Evolutionary conservation across 495 filamentous ascomycete species (phyloP).

Genomic region (Podospora bellae-mahoneyi): DNA sequence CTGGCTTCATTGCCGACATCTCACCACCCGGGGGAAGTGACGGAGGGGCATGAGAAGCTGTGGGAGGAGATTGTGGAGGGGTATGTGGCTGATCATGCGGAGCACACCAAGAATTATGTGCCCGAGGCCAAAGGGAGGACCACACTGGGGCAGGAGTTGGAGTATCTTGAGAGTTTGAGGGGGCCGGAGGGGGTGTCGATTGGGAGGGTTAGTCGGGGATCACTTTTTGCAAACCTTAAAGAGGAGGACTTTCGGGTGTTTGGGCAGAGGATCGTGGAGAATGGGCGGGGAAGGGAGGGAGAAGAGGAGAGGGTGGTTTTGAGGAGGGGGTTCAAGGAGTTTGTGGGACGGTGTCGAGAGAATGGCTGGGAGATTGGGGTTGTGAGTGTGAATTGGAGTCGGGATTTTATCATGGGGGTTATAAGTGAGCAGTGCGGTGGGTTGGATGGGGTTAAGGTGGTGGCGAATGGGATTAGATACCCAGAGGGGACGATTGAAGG

Average conservation of each 20-base stretch:
- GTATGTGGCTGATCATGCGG: conserved; percentile 37
- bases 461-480: conserved; percentile 33
- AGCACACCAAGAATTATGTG: conserved; percentile 31
- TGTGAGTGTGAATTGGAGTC: conserved; percentile 47
- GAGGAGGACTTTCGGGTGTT: conserved; percentile 23
- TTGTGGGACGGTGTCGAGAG: conserved; percentile 19
- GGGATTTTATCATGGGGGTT: conserved; percentile 38
- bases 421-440: background rate
- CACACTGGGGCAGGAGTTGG: conserved; percentile 33
- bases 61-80: conserved; percentile 39
- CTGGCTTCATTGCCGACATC: conserved; percentile 16
- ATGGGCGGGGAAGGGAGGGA: background rate
- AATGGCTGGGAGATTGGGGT: conserved; percentile 35
- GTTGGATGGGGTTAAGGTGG: conserved; percentile 7
- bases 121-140: conserved; percentile 23
- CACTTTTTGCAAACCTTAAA: conserved; percentile 35
- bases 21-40: background rate
- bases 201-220: conserved; percentile 31
- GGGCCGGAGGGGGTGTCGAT: conserved; percentile 37
- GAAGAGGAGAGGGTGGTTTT: conserved; percentile 29
- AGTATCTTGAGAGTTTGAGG: conserved; percentile 36
- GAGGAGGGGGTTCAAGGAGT: conserved; percentile 35
- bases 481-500: conserved; percentile 34
- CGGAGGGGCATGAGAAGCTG: background rate
- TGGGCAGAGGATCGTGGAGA: conserved; percentile 25